Evolutionary conservation across 2,329 filamentous ascomycete species (phyloP).

Genomic region (Alternaria brassicicola): DNA sequence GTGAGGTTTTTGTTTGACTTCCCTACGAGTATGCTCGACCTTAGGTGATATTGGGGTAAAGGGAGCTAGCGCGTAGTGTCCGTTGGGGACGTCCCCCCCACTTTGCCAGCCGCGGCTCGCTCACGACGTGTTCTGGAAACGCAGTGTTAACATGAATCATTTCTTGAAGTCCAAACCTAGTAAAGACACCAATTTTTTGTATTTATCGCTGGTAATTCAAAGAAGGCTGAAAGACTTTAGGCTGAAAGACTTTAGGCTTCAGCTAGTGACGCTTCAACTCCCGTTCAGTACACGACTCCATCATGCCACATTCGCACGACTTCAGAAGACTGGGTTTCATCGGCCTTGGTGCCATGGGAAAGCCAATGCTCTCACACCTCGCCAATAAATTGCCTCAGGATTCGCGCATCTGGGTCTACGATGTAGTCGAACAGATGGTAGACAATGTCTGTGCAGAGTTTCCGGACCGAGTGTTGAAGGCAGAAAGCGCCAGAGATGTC

Average conservation of each 20-base stretch:
- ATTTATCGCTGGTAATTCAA: not conserved
- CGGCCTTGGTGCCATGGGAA: conserved; percentile 62
- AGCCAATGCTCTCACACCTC: conserved; percentile 60
- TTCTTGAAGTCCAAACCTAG: not conserved
- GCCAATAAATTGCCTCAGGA: conserved; percentile 53
- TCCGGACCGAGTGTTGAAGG: conserved; percentile 48
- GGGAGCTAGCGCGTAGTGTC: not conserved
- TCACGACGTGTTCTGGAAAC: not conserved
- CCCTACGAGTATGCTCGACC: too few relatives aligned
- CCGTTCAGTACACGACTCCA: not conserved
- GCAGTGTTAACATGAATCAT: not conserved
- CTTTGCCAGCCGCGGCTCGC: conserved; percentile 7
- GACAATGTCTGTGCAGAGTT: conserved; percentile 53
- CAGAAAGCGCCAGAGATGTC: conserved; percentile 55
- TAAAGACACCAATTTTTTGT: not conserved
- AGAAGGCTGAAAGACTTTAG: not conserved
- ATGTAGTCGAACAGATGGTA: conserved; percentile 54
- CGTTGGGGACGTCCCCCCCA: conserved; percentile 17
- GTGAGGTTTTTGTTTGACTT: not conserved
- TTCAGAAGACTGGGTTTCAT: conserved; percentile 56
- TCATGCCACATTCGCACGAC: conserved; percentile 28
- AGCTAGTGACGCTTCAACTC: not conserved
- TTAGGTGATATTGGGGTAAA: not conserved
- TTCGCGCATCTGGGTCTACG: conserved; percentile 56
- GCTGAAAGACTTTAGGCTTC: not conserved